Evolutionary conservation across 805 yeast genomes (phyloP).

Genomic region (Metschnikowia anglica): DNA sequence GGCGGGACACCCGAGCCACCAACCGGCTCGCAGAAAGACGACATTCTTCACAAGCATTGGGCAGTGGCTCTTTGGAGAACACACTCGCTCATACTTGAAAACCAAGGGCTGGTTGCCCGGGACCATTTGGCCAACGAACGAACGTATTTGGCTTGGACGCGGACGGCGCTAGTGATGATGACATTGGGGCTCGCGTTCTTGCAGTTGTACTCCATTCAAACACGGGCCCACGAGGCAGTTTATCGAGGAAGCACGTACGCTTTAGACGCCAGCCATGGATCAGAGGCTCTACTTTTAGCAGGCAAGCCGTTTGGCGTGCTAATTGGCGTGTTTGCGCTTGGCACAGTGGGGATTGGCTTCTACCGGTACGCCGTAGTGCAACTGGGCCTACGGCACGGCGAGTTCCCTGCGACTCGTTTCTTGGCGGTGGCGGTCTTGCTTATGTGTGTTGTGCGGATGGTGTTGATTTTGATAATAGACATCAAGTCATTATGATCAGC

Average conservation of each 20-base stretch:
- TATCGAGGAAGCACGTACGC: not conserved
- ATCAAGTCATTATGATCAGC: slow-evolving; percentile 7
- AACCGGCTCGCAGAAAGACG: not conserved
- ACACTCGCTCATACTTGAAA: slow-evolving; percentile 22
- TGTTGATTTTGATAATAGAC: slow-evolving; percentile 15
- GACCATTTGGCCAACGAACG: slow-evolving; percentile 60
- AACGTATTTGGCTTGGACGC: slow-evolving; percentile 62
- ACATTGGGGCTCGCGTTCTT: slow-evolving; percentile 62
- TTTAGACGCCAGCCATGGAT: not conserved
- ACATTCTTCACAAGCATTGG: not conserved
- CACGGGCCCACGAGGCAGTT: slow-evolving; percentile 16
- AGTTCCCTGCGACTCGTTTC: slow-evolving; percentile 17
- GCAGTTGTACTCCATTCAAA: slow-evolving; percentile 50
- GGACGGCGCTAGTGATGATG: slow-evolving; percentile 57
- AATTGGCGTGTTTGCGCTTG: slow-evolving; percentile 11
- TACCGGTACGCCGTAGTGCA: slow-evolving; percentile 16
- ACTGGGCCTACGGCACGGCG: slow-evolving; percentile 9
- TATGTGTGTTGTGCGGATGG: slow-evolving; percentile 10
- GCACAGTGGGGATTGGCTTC: slow-evolving; percentile 9
- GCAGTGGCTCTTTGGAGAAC: not conserved
- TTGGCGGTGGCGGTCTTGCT: slow-evolving; percentile 10
- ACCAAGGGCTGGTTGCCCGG: slow-evolving; percentile 37
- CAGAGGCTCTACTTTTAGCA: not conserved
- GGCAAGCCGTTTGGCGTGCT: slow-evolving; percentile 17
- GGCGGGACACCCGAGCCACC: not conserved